Percentiles rank a stretch among this genome's conserved stretches.
Conservation (phyloP, 768 basidiomycete species). For the Calocera viscosa region DNA sequence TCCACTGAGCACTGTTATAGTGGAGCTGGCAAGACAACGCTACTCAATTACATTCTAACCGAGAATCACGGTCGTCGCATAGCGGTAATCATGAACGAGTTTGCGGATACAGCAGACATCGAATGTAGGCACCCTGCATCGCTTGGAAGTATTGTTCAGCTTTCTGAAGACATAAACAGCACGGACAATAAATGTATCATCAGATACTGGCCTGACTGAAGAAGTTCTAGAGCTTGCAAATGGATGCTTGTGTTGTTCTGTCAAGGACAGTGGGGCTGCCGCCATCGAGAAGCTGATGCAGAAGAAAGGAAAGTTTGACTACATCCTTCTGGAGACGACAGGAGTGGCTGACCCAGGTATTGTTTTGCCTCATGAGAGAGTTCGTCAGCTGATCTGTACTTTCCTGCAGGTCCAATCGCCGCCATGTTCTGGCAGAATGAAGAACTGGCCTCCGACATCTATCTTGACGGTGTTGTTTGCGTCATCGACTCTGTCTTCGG, state of each 20-base stretch:
- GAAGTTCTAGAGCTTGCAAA: slow-evolving; percentile 89
- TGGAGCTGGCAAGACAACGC: slow-evolving; percentile 68
- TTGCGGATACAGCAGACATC: slow-evolving; percentile 92
- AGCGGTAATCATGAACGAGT: slow-evolving; percentile 97
- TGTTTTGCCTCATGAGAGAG: slow-evolving; percentile 21
- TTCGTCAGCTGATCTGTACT: neutral
- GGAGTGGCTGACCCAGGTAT: slow-evolving; percentile 93
- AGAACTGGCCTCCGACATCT: slow-evolving; percentile 30
- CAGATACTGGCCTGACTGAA: slow-evolving; percentile 54
- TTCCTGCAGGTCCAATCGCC: slow-evolving; percentile 39
- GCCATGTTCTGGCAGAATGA: slow-evolving; percentile 82
- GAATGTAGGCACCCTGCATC: slow-evolving; percentile 46
- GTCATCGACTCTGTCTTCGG: slow-evolving; percentile 87
- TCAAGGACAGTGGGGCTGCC: slow-evolving; percentile 84
- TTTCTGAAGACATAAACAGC: slow-evolving; percentile 36
- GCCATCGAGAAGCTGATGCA: slow-evolving; percentile 89
- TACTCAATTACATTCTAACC: slow-evolving; percentile 84
- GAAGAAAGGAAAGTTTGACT: slow-evolving; percentile 78
- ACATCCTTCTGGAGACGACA: slow-evolving; percentile 91
- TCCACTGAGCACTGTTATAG: neutral
- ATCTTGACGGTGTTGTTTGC: slow-evolving; percentile 73
- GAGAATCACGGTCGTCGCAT: slow-evolving; percentile 91
- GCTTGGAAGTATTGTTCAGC: neutral
- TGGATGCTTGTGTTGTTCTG: slow-evolving; percentile 96
- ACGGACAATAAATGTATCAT: slow-evolving; percentile 72